These are phyloP conservation scores for Backusella circina DNA, from an alignment of 192 early-diverging fungal species.

Conservation along the genomic window DNA sequence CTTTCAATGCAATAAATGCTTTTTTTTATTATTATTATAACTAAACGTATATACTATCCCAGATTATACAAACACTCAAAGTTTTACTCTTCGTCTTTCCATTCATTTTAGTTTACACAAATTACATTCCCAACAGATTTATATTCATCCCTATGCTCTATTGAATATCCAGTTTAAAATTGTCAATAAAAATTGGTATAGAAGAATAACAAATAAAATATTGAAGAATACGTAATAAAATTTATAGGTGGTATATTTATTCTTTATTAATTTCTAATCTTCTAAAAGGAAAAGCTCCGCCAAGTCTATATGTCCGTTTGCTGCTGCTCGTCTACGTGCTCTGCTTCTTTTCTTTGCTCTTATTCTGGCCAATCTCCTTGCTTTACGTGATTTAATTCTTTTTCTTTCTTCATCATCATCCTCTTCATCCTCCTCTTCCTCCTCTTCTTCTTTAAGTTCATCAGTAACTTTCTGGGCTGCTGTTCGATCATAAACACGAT, in stretches of 20 bases:
- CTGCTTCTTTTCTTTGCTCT: not conserved
- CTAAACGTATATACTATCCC: too few relatives aligned
- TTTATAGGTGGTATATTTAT: not conserved
- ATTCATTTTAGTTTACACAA: not conserved
- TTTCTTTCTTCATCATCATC: not conserved
- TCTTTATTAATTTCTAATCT: not conserved
- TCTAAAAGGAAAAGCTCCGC: not conserved
- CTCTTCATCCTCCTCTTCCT: not conserved
- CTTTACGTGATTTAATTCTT: not conserved
- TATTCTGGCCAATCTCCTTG: not conserved
- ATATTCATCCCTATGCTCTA: not conserved
- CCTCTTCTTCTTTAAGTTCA: conserved; percentile 7
- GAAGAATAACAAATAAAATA: not conserved
- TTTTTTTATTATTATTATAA: too few relatives aligned
- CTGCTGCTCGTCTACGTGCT: not conserved
- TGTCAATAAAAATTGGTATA: too few relatives aligned
- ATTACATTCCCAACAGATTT: not conserved
- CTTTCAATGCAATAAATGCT: not conserved
- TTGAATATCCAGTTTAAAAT: too few relatives aligned
- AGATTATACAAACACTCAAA: too few relatives aligned
- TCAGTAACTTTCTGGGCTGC: conserved; percentile 23
- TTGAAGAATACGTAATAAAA: not conserved
- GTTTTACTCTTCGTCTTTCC: too few relatives aligned
- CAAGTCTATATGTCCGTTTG: not conserved
- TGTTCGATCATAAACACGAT: conserved; percentile 5